Evolutionary conservation across 176 grass and related monocot species (phyloP).

Genomic region (Rhynchospora pubera): DNA sequence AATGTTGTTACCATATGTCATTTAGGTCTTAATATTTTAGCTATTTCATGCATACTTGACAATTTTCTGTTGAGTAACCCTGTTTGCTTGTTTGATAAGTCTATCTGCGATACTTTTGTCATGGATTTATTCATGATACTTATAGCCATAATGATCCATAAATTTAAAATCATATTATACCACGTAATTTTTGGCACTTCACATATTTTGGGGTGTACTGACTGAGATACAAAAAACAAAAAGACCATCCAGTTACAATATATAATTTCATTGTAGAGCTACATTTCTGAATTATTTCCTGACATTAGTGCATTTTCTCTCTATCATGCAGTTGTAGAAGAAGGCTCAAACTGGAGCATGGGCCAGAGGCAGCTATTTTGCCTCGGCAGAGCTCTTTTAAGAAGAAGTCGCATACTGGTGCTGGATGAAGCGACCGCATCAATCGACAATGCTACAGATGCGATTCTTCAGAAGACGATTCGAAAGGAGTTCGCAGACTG

Average conservation of each 20-base stretch:
- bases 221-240: not conserved
- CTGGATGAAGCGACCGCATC: constrained; percentile 86
- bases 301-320: not conserved
- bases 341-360: constrained; percentile 98
- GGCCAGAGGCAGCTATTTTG: constrained; percentile 93
- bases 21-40: not conserved
- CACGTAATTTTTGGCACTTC: not conserved
- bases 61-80: not conserved
- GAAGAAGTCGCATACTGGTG: constrained; percentile 61
- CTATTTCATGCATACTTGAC: not conserved
- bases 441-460: constrained; percentile 86
- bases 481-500: constrained; percentile 62
- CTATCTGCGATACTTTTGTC: not conserved
- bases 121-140: not conserved
- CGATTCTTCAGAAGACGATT: constrained; percentile 80
- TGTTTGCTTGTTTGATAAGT: too few relatives aligned
- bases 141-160: too few relatives aligned
- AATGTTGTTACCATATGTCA: not conserved
- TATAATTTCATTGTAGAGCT: not conserved
- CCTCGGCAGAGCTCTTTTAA: constrained; percentile 70
- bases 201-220: not conserved
- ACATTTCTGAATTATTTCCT: not conserved
- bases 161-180: not conserved
- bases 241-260: not conserved
- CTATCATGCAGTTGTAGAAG: constrained; percentile 57